phyloP scores from a whole-genome alignment of 2,329 filamentous ascomycete genomes.

The Pseudogymnoascus sp. region DNA sequence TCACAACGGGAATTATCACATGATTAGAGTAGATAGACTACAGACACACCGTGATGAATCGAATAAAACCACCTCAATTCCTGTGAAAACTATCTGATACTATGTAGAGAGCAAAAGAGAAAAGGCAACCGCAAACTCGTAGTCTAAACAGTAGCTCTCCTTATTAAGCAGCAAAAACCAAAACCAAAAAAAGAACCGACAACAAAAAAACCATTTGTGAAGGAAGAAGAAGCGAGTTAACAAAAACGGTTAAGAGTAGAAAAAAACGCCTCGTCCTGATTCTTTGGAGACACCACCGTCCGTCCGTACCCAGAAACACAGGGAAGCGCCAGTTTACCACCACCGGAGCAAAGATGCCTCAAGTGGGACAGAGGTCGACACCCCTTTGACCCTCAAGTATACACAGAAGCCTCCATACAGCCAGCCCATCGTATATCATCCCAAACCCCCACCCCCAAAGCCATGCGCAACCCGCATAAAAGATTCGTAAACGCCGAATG shows the following conservation, averaged over 20 bases:
- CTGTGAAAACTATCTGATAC: slow-evolving; percentile 8
- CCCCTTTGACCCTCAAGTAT: background rate
- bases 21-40: background rate
- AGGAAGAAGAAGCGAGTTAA: background rate
- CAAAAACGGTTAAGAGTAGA: background rate
- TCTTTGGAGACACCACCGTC: background rate
- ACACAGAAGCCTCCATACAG: background rate
- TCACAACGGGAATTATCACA: background rate
- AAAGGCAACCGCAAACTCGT: background rate
- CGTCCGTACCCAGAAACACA: background rate
- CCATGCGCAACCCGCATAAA: background rate
- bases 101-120: background rate
- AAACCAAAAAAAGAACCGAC: background rate
- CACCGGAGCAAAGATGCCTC: too few species aligned
- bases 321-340: background rate
- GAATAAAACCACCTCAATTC: background rate
- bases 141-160: background rate
- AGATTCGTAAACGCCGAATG: background rate
- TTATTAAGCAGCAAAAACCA: background rate
- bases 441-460: background rate
- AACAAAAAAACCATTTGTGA: background rate
- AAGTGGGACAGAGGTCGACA: background rate
- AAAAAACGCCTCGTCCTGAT: background rate
- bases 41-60: background rate
- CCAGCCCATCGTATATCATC: slow-evolving; percentile 7